Evolutionary conservation across 257 asterid species (phyloP), one percentile per base, ranked within the genome.

Genomic region (Scutellaria minor): DNA sequence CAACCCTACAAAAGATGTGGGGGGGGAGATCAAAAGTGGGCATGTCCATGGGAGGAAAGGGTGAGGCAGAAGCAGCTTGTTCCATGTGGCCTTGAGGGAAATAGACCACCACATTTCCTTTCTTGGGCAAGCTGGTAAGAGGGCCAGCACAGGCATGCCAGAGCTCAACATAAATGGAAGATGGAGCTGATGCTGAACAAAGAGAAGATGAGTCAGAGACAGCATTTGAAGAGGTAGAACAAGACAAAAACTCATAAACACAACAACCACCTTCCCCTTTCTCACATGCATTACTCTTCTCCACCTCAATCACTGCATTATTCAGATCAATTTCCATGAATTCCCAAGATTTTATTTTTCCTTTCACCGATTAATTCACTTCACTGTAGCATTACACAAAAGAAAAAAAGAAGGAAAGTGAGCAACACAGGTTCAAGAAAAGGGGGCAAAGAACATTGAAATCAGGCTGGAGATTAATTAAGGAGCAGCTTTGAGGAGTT

Each of bases 81-180:
- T 92, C 99, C 83, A 92, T 45, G 72, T 95, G 99, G 48, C 99
- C 98, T 78, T 95, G 98, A 56, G 99, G 98, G 76, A 95, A 95
- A 82, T 95, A 95, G 45, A 92, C 94, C 70, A 92, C 98, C 48
- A 83, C 86, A 85, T 87, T 86, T 37, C 96, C 97, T 75, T 92
- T 92, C 81, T 79, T 87, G 53, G 98, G 99, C 83, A 95, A 77
- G 74, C 80, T 81, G n/a, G 92, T 89, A 15, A 95, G 82, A 14
- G 99, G 99, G 0, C 99, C 98, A 78, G 98, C 97, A 82, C 98
- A 90, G 47, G 98, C 98, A 82, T 92, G 85, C 99, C 99, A 95
- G 5, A 95, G 93, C 90, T 95, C 99, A 75, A 80, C 74, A 64
- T 80, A 90, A 35, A 95, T 81, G 71, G 92, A 86, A 11, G 96